Base-by-base conservation (phyloP, 495 filamentous ascomycete genomes). In the Neurospora pannonica region DNA sequence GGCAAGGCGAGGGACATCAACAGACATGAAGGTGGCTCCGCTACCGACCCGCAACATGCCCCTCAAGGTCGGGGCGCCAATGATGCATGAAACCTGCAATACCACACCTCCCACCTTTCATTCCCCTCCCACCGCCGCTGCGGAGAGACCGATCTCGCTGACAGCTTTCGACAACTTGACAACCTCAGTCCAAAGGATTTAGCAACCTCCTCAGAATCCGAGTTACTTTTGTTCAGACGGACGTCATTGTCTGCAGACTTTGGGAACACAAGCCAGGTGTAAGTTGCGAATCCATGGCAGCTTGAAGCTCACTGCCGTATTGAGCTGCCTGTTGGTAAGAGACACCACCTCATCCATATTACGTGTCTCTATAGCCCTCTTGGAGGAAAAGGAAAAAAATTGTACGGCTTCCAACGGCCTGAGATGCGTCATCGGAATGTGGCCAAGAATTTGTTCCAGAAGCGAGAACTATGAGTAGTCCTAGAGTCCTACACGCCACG, bases 131-230 rank as follows among this genome's bases (percentile, higher is more conserved):
- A 73, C 37, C 74, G 42, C 48, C 74, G 54, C 74, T 71, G 73
- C 74, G 73, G 79, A 76, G 72, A 71, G 60, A 72, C 76, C 76
- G 78, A 77, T 76, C 48, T 78, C 75, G 75, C 72, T 74, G 76
- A 74, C 76, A 71, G 71, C 74, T 70, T 72, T 69, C 72, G 71
- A 19, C 71, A 67, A 60, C 67, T 67, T 54, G 38, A 40, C 46
- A 17, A 72, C 71, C 71, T 72, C 39, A 54, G 24, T 17, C 54
- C 13, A 62, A 17, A 17, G 54, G 24, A 31, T 19, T 67, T 67
- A 28, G 28, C 54, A 62, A 62, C 54, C 54, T 34, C 54, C 54
- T 62, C 54, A 67, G 7, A 67, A 67, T 67, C 28, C 54, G 13
- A 67, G 54, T 19, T 34, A 36, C 28, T 31, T 34, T 34, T 67